phyloP scores from a whole-genome alignment of 2,329 filamentous ascomycete species.

The Aspergillus amoenus region DNA sequence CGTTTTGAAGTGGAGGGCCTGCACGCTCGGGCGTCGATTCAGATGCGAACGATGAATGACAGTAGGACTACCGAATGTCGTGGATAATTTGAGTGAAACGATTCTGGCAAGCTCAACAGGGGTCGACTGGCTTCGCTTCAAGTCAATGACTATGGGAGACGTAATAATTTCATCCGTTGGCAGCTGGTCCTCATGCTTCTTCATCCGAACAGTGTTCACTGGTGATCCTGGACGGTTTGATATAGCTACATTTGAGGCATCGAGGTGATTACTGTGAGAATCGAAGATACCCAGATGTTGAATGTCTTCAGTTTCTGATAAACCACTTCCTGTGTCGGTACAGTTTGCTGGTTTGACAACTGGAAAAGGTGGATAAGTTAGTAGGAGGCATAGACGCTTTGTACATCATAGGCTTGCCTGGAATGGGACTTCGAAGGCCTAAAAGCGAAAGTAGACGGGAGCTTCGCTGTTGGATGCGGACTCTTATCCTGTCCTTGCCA shows the following conservation, averaged over 20 bases:
- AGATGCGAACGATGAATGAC: constrained; percentile 40
- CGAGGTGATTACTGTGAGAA: not conserved
- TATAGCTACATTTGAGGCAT: not conserved
- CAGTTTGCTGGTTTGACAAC: not conserved
- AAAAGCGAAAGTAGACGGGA: constrained; percentile 39
- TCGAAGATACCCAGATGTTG: not conserved
- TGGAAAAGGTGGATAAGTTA: not conserved
- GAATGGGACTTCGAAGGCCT: constrained; percentile 28
- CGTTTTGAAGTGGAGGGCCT: constrained; percentile 19
- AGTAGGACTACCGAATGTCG: constrained; percentile 40
- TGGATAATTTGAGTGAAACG: constrained; percentile 39
- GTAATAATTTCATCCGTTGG: not conserved
- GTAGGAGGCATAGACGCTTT: not conserved
- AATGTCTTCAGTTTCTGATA: not conserved
- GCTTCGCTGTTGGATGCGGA: constrained; percentile 34
- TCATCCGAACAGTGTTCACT: not conserved
- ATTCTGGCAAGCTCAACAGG: constrained; percentile 32
- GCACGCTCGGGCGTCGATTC: constrained; percentile 34
- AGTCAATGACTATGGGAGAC: not conserved
- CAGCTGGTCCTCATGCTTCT: not conserved
- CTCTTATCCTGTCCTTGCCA: constrained; percentile 28
- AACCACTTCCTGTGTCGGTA: not conserved
- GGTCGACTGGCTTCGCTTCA: constrained; percentile 23
- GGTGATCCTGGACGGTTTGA: not conserved
- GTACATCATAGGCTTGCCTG: constrained; percentile 19